phyloP scores from a whole-genome alignment of 2,329 filamentous ascomycete species.

The Phyllosticta citrichinensis region DNA sequence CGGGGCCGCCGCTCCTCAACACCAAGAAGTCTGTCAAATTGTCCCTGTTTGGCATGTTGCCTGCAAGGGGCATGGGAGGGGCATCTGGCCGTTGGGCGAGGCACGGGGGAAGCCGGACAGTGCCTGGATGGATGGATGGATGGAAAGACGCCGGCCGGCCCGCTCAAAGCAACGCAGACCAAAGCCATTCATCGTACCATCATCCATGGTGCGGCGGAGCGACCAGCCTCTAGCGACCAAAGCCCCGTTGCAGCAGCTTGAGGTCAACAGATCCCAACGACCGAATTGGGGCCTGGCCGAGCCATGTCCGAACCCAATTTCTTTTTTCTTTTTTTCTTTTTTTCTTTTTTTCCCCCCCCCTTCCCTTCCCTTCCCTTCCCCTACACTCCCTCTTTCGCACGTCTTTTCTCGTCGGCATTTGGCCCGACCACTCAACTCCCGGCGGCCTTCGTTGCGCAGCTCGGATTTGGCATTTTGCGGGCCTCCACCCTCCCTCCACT shows the following conservation, averaged over 20 bases:
- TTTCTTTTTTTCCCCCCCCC: background rate
- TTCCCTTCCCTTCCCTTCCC: too few species aligned
- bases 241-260: background rate
- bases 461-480: background rate
- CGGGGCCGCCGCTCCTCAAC: background rate
- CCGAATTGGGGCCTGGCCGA: background rate
- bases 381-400: too few species aligned
- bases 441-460: conserved; percentile 6
- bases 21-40: background rate
- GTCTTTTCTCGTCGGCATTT: background rate
- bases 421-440: conserved; percentile 1
- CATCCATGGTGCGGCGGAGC: conserved; percentile 5
- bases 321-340: background rate
- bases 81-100: background rate
- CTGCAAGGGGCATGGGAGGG: background rate
- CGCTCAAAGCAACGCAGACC: background rate
- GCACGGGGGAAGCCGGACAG: background rate
- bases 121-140: background rate
- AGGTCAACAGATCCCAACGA: background rate
- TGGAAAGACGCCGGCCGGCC: conserved; percentile 2
- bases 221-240: background rate
- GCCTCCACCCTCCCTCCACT: conserved; percentile 1
- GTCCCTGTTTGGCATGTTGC: conserved; percentile 1
- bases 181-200: conserved; percentile 8
- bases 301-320: background rate